Conservation (phyloP, 306 rosid genomes). For the Cucumis hystrix region DNA sequence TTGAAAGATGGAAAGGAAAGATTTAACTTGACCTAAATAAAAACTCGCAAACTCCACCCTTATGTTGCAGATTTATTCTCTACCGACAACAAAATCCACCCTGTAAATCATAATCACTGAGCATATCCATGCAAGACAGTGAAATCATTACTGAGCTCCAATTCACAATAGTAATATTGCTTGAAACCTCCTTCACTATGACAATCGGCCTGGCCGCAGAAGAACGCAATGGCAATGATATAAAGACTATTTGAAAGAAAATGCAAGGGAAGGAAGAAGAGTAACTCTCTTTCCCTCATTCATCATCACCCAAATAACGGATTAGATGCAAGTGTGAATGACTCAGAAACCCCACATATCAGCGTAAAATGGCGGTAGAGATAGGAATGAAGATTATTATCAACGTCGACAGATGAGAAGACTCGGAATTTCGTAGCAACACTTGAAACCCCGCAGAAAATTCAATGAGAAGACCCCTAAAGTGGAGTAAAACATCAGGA, state of each 20-base stretch:
- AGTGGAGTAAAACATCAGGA: neutral
- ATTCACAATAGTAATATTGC: too few species aligned
- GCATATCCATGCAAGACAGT: neutral
- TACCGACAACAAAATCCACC: neutral
- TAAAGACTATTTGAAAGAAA: neutral
- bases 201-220: neutral
- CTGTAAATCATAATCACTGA: neutral
- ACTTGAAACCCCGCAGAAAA: neutral
- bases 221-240: neutral
- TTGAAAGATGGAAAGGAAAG: constrained; percentile 1
- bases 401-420: neutral
- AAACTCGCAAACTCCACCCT: neutral
- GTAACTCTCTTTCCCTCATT: neutral
- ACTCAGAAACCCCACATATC: neutral
- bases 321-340: neutral
- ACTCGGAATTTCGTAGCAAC: constrained; percentile 2
- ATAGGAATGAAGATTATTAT: neutral
- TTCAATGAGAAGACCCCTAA: neutral
- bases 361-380: constrained; percentile 3
- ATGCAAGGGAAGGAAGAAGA: constrained; percentile 1
- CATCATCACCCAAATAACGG: neutral
- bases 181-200: neutral
- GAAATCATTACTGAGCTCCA: neutral
- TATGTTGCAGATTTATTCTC: neutral
- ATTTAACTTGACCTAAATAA: neutral